Conservation (phyloP, 768 basidiomycete genomes). For the Mycena sanguinolenta region DNA sequence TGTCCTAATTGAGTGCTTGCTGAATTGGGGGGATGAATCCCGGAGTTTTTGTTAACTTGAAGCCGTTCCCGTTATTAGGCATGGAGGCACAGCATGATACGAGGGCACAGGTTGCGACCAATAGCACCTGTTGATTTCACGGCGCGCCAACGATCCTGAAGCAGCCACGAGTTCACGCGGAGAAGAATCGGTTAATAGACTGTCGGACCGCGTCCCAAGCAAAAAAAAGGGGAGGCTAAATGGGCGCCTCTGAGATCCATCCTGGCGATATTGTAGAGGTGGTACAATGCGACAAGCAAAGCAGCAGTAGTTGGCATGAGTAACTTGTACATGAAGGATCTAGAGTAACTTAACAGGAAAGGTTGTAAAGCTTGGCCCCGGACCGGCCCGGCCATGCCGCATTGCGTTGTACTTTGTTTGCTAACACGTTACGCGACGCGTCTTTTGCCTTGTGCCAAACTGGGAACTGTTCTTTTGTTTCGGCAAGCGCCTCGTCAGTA, state of each 20-base stretch:
- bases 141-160: conserved; percentile 1
- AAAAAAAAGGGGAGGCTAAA: not conserved
- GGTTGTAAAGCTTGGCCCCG: too few relatives aligned
- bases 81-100: too few relatives aligned
- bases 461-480: conserved; percentile 17
- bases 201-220: not conserved
- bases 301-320: too few relatives aligned
- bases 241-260: not conserved
- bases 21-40: conserved; percentile 18
- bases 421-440: not conserved
- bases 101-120: too few relatives aligned
- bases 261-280: not conserved
- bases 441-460: conserved; percentile 13
- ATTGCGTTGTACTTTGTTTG: not conserved
- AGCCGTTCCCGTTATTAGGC: not conserved
- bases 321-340: too few relatives aligned
- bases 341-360: too few relatives aligned
- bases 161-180: conserved; percentile 29
- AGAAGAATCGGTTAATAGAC: conserved; percentile 32
- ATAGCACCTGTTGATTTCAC: conserved; percentile 14
- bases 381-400: not conserved
- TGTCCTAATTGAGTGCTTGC: conserved; percentile 10
- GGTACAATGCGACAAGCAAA: too few relatives aligned
- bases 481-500: conserved; percentile 17
- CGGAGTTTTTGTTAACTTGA: conserved; percentile 21